Percentiles rank a stretch among this genome's conserved stretches.
Conservation (phyloP, 108 stramenopile species). For the Nitzschia sp. region DNA sequence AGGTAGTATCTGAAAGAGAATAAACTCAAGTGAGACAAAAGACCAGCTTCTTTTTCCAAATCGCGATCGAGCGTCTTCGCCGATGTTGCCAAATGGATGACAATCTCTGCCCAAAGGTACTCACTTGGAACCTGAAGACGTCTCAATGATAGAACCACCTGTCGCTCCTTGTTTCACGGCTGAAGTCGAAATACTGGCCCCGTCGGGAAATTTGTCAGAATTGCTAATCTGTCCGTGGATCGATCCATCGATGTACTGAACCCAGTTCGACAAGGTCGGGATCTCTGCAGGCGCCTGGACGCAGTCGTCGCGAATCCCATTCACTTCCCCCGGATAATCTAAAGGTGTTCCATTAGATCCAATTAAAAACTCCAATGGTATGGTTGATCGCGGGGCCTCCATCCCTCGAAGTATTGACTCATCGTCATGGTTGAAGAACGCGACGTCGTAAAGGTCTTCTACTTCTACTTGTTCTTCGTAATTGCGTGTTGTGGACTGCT, state of each 20-base stretch:
- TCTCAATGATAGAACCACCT: slow-evolving; percentile 39
- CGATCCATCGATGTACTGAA: slow-evolving; percentile 42
- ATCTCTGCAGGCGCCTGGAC: slow-evolving; percentile 41
- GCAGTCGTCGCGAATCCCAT: background rate
- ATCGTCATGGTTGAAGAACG: background rate
- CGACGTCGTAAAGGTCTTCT: too few relatives aligned
- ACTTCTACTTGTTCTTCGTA: too few relatives aligned
- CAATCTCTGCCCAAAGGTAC: background rate
- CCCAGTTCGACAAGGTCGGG: slow-evolving; percentile 61
- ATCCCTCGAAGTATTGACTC: background rate
- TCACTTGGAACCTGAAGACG: slow-evolving; percentile 50
- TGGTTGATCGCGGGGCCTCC: background rate
- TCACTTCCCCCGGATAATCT: background rate
- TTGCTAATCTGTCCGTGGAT: slow-evolving; percentile 56
- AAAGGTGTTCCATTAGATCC: background rate
- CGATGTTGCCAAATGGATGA: too few relatives aligned
- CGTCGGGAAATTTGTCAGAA: slow-evolving; percentile 28
- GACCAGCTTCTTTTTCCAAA: too few relatives aligned
- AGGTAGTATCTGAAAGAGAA: slow-evolving; percentile 23
- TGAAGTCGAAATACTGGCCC: slow-evolving; percentile 25
- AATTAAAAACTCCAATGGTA: background rate
- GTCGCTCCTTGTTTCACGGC: slow-evolving; percentile 9
- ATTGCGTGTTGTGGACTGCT: background rate
- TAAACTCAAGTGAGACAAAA: background rate
- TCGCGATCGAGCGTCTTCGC: too few relatives aligned